These are phyloP conservation scores for Aspergillus jensenii DNA, from an alignment of 2,329 filamentous ascomycete genomes.

Conservation along the genomic window DNA sequence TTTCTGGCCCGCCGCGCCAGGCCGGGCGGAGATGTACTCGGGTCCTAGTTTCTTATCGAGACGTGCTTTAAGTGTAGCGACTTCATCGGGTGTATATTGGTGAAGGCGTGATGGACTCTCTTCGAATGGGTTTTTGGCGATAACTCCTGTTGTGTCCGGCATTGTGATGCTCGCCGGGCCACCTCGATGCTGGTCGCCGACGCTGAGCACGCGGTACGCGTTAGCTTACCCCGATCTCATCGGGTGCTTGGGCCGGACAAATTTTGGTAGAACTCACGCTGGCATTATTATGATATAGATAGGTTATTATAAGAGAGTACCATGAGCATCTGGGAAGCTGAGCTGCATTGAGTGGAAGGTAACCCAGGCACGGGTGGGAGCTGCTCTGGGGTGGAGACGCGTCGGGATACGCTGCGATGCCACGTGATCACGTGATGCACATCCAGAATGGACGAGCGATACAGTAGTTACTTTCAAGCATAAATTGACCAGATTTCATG, in stretches of 20 bases:
- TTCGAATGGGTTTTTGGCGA: slow-evolving; percentile 74
- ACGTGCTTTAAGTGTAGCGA: slow-evolving; percentile 80
- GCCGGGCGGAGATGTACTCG: slow-evolving; percentile 87
- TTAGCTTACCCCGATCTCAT: slow-evolving; percentile 19
- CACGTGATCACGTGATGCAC: slow-evolving; percentile 34
- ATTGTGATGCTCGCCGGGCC: slow-evolving; percentile 43
- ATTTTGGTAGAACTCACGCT: slow-evolving; percentile 39
- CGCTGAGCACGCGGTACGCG: slow-evolving; percentile 45
- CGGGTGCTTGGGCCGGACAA: background rate
- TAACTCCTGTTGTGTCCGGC: slow-evolving; percentile 31
- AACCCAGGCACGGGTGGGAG: background rate
- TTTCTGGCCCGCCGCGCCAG: slow-evolving; percentile 78
- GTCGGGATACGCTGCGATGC: slow-evolving; percentile 23
- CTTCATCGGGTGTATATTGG: slow-evolving; percentile 85
- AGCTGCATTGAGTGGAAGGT: background rate
- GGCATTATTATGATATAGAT: slow-evolving; percentile 40
- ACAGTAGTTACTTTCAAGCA: background rate
- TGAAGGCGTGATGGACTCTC: slow-evolving; percentile 67
- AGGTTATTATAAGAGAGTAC: slow-evolving; percentile 1
- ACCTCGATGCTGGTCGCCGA: slow-evolving; percentile 66
- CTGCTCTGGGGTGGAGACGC: slow-evolving; percentile 18
- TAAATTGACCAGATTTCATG: background rate
- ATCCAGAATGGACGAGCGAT: background rate
- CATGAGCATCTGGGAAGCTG: background rate
- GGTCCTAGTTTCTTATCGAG: slow-evolving; percentile 93